Evolutionary conservation across 1,139 yeast species (phyloP), one percentile per base, ranked within the genome.

Genomic region (Trichomonascaceae sp.): DNA sequence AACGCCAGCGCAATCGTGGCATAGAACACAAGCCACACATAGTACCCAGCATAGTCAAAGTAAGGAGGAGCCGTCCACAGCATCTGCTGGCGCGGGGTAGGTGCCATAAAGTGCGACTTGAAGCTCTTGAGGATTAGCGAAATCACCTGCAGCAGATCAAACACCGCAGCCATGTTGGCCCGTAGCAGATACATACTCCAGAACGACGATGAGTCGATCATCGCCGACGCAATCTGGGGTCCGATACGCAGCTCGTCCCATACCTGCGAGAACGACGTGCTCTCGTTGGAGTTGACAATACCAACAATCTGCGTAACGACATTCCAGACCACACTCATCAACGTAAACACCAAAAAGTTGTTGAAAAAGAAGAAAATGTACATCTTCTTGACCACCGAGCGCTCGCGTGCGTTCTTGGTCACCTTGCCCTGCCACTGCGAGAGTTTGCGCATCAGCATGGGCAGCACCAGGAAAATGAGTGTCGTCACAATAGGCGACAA

Each of bases 101-200:
- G 58, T 1, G 57, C 42, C 34, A 51, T 33, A 29, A 52, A 45
- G 25, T 44, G 42, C 16, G 50, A 44, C 29, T 52, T 50, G 39
- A 48, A 43, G 23, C 48, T 41, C 15, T 57, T 53, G 33, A 47
- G 42, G 2, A 53, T 8, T 8, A 60, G 41, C 3, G 50, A 42
- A 31, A 56, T 25, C 3, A 54, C 46, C 38, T 60, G 64, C 11
- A 59, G 42, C 5, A 60, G 38, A 34, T 55, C 59, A 8, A 56
- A 37, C 25, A 55, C 43, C 2, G 57, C 42, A 6, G 57, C 59
- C 13, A 59, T 32, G 30, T 54, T 51, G 9, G 55, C 56, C 15
- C 60, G 50, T 17, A 61, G 38, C 17, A 60, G 41, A 38, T 59
- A 61, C 57, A 60, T 55, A 17, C 60, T 61, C 66, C 66, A 61